Base-by-base conservation (phyloP, 306 rosid species). In the Cicer cuneatum region DNA sequence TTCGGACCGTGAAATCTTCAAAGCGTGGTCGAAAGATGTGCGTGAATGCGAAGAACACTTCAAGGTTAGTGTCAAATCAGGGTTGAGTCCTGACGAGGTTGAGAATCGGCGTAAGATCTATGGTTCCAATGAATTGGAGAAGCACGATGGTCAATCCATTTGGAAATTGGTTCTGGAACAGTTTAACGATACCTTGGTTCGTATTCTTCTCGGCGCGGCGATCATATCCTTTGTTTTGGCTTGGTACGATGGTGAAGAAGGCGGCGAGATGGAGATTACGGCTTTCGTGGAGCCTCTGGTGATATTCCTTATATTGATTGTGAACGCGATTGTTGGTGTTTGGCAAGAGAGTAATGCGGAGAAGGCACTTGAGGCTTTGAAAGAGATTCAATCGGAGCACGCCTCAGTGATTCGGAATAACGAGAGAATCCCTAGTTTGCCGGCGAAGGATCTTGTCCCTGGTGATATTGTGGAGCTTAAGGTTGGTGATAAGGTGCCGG, bases 301-400 rank as follows among this genome's bases (percentile, higher is more conserved):
- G 78, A 86, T 86, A 10, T 86, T 86, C 72, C 33, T 86, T 65
- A 86, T 86, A 9, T 51, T 86, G 47, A 86, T 86, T 14, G 87
- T 86, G 62, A 86, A 86, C 46, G 98, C 97, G 0, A 21, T 82
- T 6, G 97, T 93, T 5, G 97, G 98, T 0, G 87, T 93, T 45
- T 93, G 98, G 98, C 98, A 93, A 63, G 98, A 93, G 83, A 93
- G 78, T 80, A 87, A 93, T 72, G 98, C 98, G 5, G 98, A 93
- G 83, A 91, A 91, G 85, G 98, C 98, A 9, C 70, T 93, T 9
- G 97, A 91, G 73, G 97, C 98, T 6, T 76, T 93, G 11, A 93
- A 93, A 35, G 98, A 93, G 86, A 93, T 93, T 80, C 98, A 93
- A 49, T 88, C 98, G 2, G 94, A 91, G 84, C 92, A 85, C 14